Evolutionary conservation across 768 basidiomycete species (phyloP).

Genomic region (Tricholoma sp.): DNA sequence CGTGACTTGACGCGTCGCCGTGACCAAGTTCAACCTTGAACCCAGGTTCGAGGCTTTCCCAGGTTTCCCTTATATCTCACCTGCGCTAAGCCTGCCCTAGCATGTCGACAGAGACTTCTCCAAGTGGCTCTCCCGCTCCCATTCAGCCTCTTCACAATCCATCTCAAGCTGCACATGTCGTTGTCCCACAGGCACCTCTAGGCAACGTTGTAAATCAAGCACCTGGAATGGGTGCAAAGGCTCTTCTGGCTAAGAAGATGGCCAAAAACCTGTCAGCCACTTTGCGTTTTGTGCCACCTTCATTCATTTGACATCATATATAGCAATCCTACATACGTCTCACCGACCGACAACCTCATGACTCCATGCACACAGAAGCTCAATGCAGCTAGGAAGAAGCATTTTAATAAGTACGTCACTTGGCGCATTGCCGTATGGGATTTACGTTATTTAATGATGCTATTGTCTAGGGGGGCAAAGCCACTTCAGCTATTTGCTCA

Average conservation of each 20-base stretch:
- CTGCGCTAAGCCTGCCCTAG: slow-evolving; percentile 14
- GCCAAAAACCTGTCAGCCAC: slow-evolving; percentile 76
- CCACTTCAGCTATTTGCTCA: slow-evolving; percentile 58
- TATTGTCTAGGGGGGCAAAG: slow-evolving; percentile 47
- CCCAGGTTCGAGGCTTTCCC: not conserved
- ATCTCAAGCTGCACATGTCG: slow-evolving; percentile 70
- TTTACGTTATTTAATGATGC: not conserved
- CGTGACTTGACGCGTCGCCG: not conserved
- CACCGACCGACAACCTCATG: slow-evolving; percentile 93
- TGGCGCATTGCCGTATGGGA: slow-evolving; percentile 1
- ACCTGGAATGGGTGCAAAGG: slow-evolving; percentile 82
- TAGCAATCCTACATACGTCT: slow-evolving; percentile 85
- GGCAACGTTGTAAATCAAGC: slow-evolving; percentile 59
- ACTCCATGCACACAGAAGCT: slow-evolving; percentile 93
- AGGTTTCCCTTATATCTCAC: not conserved
- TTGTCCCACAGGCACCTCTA: slow-evolving; percentile 75
- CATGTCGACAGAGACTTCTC: slow-evolving; percentile 60
- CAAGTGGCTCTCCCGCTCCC: slow-evolving; percentile 59
- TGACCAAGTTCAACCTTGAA: not conserved
- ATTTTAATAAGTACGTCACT: slow-evolving; percentile 75
- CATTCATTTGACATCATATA: slow-evolving; percentile 3
- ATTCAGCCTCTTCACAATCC: slow-evolving; percentile 88
- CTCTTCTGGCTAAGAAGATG: slow-evolving; percentile 90
- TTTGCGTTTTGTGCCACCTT: not conserved
- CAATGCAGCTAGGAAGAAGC: slow-evolving; percentile 86